These are phyloP conservation scores for Striga hermonthica DNA, from an alignment of 305 asterid genomes.

Conservation along the genomic window DNA sequence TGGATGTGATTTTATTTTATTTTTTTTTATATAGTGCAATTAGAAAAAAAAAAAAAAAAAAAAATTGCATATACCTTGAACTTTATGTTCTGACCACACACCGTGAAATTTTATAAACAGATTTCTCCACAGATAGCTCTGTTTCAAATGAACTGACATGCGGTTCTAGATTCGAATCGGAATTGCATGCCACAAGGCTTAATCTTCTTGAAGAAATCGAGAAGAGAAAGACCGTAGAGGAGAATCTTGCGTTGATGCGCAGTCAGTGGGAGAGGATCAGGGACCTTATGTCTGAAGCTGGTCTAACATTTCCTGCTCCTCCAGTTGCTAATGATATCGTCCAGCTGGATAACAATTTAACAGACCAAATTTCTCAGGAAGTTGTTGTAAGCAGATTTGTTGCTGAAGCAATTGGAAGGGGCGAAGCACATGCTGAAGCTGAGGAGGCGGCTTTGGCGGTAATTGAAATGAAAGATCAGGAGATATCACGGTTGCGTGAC, in stretches of 20 bases:
- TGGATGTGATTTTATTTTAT: not conserved
- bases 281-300: slow-evolving; percentile 56
- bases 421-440: slow-evolving; percentile 66
- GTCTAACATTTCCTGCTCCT: slow-evolving; percentile 59
- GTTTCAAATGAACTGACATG: slow-evolving; percentile 32
- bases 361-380: slow-evolving; percentile 56
- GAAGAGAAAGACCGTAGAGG: slow-evolving; percentile 63
- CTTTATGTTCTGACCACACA: slow-evolving; percentile 8
- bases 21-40: not conserved
- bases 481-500: slow-evolving; percentile 64
- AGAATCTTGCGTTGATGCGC: slow-evolving; percentile 44
- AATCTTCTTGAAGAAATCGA: slow-evolving; percentile 61
- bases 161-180: slow-evolving; percentile 42
- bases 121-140: slow-evolving; percentile 62
- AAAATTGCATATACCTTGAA: not conserved
- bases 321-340: slow-evolving; percentile 39
- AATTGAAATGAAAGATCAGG: slow-evolving; percentile 70
- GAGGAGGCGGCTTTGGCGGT: slow-evolving; percentile 54
- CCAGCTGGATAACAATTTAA: slow-evolving; percentile 35
- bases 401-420: slow-evolving; percentile 68
- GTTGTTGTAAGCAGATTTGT: slow-evolving; percentile 56
- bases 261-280: slow-evolving; percentile 65
- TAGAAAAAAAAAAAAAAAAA: too few relatives aligned
- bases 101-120: slow-evolving; percentile 35
- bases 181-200: slow-evolving; percentile 42